phyloP scores from a whole-genome alignment of 2,329 filamentous ascomycete genomes.

The Chaetomiaceae sp. region DNA sequence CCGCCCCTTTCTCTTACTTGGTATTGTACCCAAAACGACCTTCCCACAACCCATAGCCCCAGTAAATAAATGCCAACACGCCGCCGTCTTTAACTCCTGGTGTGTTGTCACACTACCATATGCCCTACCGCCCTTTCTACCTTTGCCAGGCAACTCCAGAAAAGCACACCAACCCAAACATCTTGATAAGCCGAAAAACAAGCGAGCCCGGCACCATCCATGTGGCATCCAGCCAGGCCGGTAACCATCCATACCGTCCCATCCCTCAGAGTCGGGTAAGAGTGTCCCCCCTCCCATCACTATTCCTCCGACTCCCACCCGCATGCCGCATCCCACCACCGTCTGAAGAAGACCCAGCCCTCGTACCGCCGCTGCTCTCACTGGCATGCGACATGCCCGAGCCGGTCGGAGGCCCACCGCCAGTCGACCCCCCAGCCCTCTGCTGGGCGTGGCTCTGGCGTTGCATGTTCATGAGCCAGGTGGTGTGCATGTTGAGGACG shows the following conservation, averaged over 20 bases:
- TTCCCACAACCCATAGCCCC: too few species aligned
- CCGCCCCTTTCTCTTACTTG: too few species aligned
- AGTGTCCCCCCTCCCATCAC: slow-evolving; percentile 21
- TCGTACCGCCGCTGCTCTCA: neutral
- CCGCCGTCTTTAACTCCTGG: neutral
- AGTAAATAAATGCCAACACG: too few species aligned
- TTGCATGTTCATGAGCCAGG: slow-evolving; percentile 50
- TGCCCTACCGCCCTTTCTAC: too few species aligned
- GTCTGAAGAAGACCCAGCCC: neutral
- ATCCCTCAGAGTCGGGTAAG: slow-evolving; percentile 21
- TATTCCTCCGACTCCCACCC: slow-evolving; percentile 7
- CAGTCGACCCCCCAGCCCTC: slow-evolving; percentile 11
- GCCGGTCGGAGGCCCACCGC: slow-evolving; percentile 1
- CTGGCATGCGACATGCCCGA: neutral
- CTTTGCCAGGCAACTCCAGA: neutral
- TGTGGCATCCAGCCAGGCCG: too few species aligned
- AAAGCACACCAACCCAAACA: neutral
- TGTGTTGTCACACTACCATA: too few species aligned
- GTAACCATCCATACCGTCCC: too few species aligned
- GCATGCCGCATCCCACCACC: slow-evolving; percentile 1
- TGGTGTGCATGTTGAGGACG: slow-evolving; percentile 56
- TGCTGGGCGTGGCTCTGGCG: slow-evolving; percentile 23
- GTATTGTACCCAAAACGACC: neutral
- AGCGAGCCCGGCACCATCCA: too few species aligned
- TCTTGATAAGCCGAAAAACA: too few species aligned